Evolutionary conservation across 441 rosid genomes (phyloP), one percentile per base, ranked within the genome.

Genomic region (Metrosideros polymorpha): DNA sequence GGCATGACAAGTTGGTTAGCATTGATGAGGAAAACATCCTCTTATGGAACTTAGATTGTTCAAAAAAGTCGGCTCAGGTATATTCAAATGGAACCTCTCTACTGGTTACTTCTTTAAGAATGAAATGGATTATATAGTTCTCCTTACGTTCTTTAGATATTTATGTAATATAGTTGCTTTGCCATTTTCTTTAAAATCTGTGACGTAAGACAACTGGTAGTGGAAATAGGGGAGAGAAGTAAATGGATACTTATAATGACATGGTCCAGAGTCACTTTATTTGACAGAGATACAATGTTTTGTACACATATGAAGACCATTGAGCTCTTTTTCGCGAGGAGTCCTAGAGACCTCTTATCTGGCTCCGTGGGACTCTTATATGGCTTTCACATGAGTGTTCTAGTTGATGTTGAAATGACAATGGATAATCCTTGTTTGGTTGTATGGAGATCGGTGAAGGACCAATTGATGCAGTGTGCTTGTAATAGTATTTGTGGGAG

Each of bases 1-100:
- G 94, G 89, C 95, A 92, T 85, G 99, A 96, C 87, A 96, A 96
- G 92, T 90, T 97, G 77, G 88, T 97, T 85, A 95, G 96, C 93
- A 94, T 96, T 89, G 99, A 95, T 57, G 98, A 94, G 63, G 96
- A 93, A 87, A 97, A 92, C 85, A 61, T 97, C 87, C 89, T 92
- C 86, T 88, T 95, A 89, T 96, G 99, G 99, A 92, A 88, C 91
- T 93, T 97, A 86, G 98, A 95, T 88, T 94, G 94, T 88, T 93
- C 98, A 3, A 93, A 86, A 89, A 94, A 94, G 92, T 89, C 91
- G 57, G 98, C 98, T 83, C 96, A 94, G 99, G 98, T 97, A 90
- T 77, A 85, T 42, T 82, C 56, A 45, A 6, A 30, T 7, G 6
- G 82, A 66, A 35, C 50, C 27, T 35, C 30, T 52, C 49, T 35